Evolutionary conservation across 768 basidiomycete species (phyloP), one percentile per base, ranked within the genome.

Genomic region (Panaeolus papilionaceus): DNA sequence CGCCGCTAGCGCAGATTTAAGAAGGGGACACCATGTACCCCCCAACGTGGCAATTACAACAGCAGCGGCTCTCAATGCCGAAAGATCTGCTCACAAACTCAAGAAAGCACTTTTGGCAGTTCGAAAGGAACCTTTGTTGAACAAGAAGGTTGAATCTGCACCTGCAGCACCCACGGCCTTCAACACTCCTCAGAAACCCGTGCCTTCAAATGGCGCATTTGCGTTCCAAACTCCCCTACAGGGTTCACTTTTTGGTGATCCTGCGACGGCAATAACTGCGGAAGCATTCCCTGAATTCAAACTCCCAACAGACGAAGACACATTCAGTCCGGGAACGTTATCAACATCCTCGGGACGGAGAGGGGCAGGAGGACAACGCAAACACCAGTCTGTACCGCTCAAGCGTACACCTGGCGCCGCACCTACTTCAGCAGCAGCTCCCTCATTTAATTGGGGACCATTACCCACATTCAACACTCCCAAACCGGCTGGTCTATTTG

Each of bases 61-160:
- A 0, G 92, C 93, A 0, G 92, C 92, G 1, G 93, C 94, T 26
- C 81, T 96, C 61, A 92, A 93, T 67, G 90, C 92, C 0, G 94
- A 95, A 77, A 83, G 91, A 38, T 86, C 91, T 6, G 91, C 91
- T 1, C 85, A 87, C 62, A 85, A 82, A 67, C 82, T 95, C 65
- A 95, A 94, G 78, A 82, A 82, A 4, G 89, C 89, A 0, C 81
- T 95, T 9, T 77, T 94, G 26, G 74, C 80, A 6, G 83, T 83
- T 0, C 86, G 93, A 39, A 83, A 83, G 65, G 83, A 88, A 68
- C 93, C 94, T 0, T 77, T 92, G 40, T 77, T 94, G 45, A 94
- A 92, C 73, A 85, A 79, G 6, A 85, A 82, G 65, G 89, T 85
- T 2, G 75, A 75, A 3, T 61, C 74, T 12, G 78, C 80, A 10